Base-by-base conservation (phyloP, 2,329 filamentous ascomycete species). In the Microsporum canis region DNA sequence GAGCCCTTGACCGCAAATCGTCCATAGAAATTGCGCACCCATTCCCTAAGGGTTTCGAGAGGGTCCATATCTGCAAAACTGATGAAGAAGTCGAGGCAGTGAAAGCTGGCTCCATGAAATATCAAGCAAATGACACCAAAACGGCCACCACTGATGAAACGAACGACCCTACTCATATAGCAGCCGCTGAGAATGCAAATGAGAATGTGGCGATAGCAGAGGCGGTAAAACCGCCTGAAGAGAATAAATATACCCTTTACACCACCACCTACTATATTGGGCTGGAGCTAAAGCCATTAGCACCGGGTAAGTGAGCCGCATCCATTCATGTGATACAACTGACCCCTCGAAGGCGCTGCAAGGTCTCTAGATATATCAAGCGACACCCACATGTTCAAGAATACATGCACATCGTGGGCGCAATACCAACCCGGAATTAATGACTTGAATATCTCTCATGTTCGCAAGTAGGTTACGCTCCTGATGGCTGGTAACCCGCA, bases 261-360 rank as follows among this genome's bases (percentile, higher is more conserved):
- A 97, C 92, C 0, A 91, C 90, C 29, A 96, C 91, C 0, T 92
- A 91, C 73, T 99, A 97, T 71, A 90, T 99, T 70, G 94, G 94
- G 39, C 80, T 97, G 56, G 88, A 92, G 70, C 76, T 97, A 61
- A 82, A 82, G 56, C 82, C 87, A 68, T 76, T 96, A 60, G 80
- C 81, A 41, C 82, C 86, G 78, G 87, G 89, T 90, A 80, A 71
- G 83, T 77, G 51, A 47, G 53, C 51, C 53, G 59, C 17, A 55
- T 27, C 60, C 23, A 36, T 62, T 49, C 62, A 49, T 43, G 38
- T 65, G 65, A 71, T 68, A 61, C 64, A 66, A 68, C 68, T 73
- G 66, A 73, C 69, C 65, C 63, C 59, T 34, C 38, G 29, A 65
- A 73, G 77, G 75, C 62, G 72, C 75, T 36, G 75, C 77, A 29